phyloP scores from a whole-genome alignment of 164 flowering plant genomes.

The Macadamia tetraphylla region DNA sequence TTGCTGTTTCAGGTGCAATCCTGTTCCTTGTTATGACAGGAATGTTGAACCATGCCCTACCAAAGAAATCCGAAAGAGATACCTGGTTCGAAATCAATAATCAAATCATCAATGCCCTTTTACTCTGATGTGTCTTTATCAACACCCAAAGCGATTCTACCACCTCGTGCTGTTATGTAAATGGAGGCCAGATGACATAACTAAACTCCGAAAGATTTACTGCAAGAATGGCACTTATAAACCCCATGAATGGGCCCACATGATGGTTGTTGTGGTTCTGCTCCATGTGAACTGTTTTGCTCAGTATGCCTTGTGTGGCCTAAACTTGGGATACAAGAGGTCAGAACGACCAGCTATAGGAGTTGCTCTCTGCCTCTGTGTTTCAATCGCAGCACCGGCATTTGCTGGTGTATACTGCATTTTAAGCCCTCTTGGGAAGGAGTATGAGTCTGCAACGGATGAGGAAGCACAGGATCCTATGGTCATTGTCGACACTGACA shows the following conservation, averaged over 20 bases:
- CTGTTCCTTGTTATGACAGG: constrained; percentile 90
- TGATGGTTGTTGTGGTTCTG: constrained; percentile 75
- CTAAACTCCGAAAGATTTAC: constrained; percentile 63
- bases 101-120: constrained; percentile 93
- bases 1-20: constrained; percentile 79
- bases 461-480: constrained; percentile 49
- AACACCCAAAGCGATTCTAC: constrained; percentile 78
- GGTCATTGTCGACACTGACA: constrained; percentile 4
- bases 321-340: constrained; percentile 76
- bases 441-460: constrained; percentile 50
- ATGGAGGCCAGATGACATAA: constrained; percentile 68
- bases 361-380: constrained; percentile 60
- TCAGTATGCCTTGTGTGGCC: constrained; percentile 77
- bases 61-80: constrained; percentile 58
- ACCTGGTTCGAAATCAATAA: constrained; percentile 89
- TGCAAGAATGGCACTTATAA: constrained; percentile 86
- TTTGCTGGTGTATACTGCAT: constrained; percentile 71
- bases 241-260: constrained; percentile 91
- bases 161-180: constrained; percentile 67
- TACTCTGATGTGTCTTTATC: constrained; percentile 90
- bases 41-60: constrained; percentile 57
- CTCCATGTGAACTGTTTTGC: constrained; percentile 84
- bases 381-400: constrained; percentile 81
- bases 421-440: constrained; percentile 80
- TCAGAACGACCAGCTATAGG: constrained; percentile 85